Percentiles rank a stretch among this genome's conserved stretches.
These are phyloP conservation scores for Podospora pseudocomata DNA, from an alignment of 495 filamentous ascomycete species.

Conservation along the genomic window DNA sequence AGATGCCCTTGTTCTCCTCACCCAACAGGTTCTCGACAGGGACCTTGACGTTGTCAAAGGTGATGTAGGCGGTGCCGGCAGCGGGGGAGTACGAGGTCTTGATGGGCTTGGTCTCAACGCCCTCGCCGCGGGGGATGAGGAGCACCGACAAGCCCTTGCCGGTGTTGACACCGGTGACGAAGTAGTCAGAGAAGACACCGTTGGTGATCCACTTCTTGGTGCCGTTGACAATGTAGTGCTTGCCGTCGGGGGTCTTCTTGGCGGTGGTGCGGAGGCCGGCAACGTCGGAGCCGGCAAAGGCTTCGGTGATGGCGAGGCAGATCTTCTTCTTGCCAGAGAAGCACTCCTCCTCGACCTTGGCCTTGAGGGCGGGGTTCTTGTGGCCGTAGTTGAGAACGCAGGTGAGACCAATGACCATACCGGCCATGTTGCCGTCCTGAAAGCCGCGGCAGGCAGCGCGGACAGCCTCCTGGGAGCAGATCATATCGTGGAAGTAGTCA, in stretches of 20 bases:
- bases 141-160: slow-evolving; percentile 79
- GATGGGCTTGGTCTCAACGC: slow-evolving; percentile 71
- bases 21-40: slow-evolving; percentile 76
- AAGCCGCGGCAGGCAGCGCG: slow-evolving; percentile 67
- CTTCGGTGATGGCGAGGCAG: slow-evolving; percentile 83
- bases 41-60: slow-evolving; percentile 85
- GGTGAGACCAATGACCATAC: slow-evolving; percentile 80
- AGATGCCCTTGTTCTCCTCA: slow-evolving; percentile 81
- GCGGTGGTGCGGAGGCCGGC: slow-evolving; percentile 79
- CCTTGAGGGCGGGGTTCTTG: slow-evolving; percentile 60
- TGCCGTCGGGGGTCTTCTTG: slow-evolving; percentile 74
- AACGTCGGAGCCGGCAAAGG: slow-evolving; percentile 85
- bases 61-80: slow-evolving; percentile 75
- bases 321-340: slow-evolving; percentile 82
- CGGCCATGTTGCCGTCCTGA: slow-evolving; percentile 61
- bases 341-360: slow-evolving; percentile 65
- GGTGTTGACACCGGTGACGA: slow-evolving; percentile 76
- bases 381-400: slow-evolving; percentile 75
- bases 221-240: slow-evolving; percentile 81
- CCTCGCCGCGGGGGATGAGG: slow-evolving; percentile 67
- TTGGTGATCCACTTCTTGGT: slow-evolving; percentile 97
- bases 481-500: slow-evolving; percentile 83
- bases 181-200: slow-evolving; percentile 79
- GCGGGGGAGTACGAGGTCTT: slow-evolving; percentile 82
- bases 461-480: slow-evolving; percentile 69